phyloP scores from a whole-genome alignment of 495 filamentous ascomycete genomes.

The Pyrenopolyporus hunteri region DNA sequence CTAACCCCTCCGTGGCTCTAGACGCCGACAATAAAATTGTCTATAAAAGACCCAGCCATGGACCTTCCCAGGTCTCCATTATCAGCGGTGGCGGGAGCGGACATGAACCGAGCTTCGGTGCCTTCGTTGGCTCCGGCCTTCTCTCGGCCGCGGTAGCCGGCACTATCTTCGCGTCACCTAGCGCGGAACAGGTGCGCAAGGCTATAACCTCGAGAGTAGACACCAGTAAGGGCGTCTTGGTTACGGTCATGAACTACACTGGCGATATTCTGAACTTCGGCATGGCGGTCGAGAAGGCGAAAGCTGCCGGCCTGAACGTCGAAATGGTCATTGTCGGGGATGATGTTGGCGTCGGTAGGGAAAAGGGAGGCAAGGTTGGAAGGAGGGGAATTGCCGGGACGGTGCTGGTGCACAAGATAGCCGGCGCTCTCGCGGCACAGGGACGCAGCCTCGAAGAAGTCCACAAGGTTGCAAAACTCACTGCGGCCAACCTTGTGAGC shows the following conservation, averaged over 20 bases:
- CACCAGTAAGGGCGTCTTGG: constrained; percentile 72
- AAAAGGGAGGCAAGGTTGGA: constrained; percentile 86
- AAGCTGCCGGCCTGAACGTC: constrained; percentile 75
- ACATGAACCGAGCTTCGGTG: constrained; percentile 90
- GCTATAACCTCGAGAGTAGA: constrained; percentile 76
- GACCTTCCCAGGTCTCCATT: constrained; percentile 69
- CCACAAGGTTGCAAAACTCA: constrained; percentile 70
- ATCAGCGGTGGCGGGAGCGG: constrained; percentile 91
- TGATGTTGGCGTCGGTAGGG: constrained; percentile 88
- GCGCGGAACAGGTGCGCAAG: constrained; percentile 82
- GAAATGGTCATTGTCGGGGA: constrained; percentile 97
- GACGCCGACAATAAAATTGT: constrained; percentile 85
- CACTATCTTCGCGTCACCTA: constrained; percentile 90
- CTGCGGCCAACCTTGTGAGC: constrained; percentile 77
- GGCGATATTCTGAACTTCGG: constrained; percentile 96
- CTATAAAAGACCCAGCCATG: constrained; percentile 68
- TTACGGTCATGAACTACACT: constrained; percentile 72
- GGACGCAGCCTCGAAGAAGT: constrained; percentile 71
- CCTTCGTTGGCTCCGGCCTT: constrained; percentile 70
- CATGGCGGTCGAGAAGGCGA: constrained; percentile 90
- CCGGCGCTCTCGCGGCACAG: constrained; percentile 80
- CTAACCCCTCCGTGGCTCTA: constrained; percentile 83
- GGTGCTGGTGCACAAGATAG: constrained; percentile 86
- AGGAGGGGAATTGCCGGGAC: constrained; percentile 91
- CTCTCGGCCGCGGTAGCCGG: constrained; percentile 86